These are phyloP conservation scores for Lactarius hengduanensis DNA, from an alignment of 768 basidiomycete species.

Conservation along the genomic window DNA sequence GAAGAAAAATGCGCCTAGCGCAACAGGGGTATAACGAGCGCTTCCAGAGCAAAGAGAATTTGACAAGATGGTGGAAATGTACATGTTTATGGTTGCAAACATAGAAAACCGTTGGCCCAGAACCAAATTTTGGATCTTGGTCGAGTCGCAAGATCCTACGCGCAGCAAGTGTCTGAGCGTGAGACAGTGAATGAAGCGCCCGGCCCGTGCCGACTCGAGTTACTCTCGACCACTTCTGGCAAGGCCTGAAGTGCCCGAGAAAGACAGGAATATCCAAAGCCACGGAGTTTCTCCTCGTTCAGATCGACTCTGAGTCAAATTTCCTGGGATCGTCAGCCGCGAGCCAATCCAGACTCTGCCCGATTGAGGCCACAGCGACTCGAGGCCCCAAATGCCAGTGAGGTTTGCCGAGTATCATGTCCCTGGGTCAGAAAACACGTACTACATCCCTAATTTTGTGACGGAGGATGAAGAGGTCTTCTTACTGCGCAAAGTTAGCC, in stretches of 20 bases:
- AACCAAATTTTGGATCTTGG: constrained; percentile 4
- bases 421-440: constrained; percentile 42
- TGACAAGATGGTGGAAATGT: neutral
- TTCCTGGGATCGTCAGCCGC: neutral
- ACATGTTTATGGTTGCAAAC: neutral
- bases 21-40: constrained; percentile 9
- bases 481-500: constrained; percentile 67
- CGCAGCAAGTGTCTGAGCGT: too few species aligned
- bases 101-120: constrained; percentile 7
- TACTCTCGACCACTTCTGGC: too few species aligned
- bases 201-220: too few species aligned
- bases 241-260: neutral
- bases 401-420: constrained; percentile 19
- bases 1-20: constrained; percentile 18
- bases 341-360: neutral
- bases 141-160: neutral
- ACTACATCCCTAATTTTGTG: constrained; percentile 79
- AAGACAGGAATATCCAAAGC: neutral
- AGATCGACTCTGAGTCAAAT: neutral
- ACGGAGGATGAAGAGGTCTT: constrained; percentile 72
- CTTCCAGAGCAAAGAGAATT: constrained; percentile 19
- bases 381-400: neutral
- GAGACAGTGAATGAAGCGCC: too few species aligned
- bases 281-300: neutral
- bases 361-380: neutral